Evolutionary conservation across 2,329 filamentous ascomycete species (phyloP).

Genomic region (Pseudocercospora macadamiae): DNA sequence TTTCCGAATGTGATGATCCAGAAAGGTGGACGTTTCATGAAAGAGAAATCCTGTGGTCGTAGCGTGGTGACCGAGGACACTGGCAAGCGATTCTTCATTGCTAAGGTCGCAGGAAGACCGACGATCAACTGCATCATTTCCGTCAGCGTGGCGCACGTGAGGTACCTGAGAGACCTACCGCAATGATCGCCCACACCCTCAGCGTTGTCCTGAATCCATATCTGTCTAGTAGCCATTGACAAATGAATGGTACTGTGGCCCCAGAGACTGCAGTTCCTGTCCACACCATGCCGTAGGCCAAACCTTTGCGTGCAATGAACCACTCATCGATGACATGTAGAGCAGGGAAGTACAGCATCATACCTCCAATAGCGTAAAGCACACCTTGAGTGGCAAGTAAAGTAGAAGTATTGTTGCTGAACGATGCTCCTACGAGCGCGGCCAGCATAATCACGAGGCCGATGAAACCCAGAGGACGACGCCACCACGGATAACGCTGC

Average conservation of each 20-base stretch:
- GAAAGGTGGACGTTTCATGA: constrained; percentile 41
- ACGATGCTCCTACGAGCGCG: constrained; percentile 40
- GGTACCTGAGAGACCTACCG: constrained; percentile 18
- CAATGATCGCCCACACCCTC: constrained; percentile 46
- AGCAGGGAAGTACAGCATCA: constrained; percentile 54
- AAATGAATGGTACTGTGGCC: constrained; percentile 47
- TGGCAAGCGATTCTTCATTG: background rate
- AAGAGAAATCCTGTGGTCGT: constrained; percentile 39
- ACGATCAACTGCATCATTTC: constrained; percentile 20
- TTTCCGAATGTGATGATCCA: constrained; percentile 48
- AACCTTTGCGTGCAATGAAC: constrained; percentile 56
- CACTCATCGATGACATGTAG: constrained; percentile 57
- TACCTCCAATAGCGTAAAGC: constrained; percentile 50
- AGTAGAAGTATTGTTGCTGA: constrained; percentile 36
- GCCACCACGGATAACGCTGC: constrained; percentile 41
- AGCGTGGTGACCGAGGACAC: no score
- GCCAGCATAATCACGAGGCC: constrained; percentile 42
- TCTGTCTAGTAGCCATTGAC: constrained; percentile 45
- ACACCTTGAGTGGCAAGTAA: constrained; percentile 47
- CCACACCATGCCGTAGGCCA: constrained; percentile 57
- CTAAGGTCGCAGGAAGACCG: no score
- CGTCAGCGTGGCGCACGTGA: background rate
- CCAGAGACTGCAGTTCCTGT: constrained; percentile 50
- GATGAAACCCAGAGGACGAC: constrained; percentile 37
- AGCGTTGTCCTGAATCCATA: constrained; percentile 51